Percentiles rank a stretch among this genome's conserved stretches.
These are phyloP conservation scores for Chenopodium album DNA, from an alignment of 148 eudicot species.

Conservation along the genomic window DNA sequence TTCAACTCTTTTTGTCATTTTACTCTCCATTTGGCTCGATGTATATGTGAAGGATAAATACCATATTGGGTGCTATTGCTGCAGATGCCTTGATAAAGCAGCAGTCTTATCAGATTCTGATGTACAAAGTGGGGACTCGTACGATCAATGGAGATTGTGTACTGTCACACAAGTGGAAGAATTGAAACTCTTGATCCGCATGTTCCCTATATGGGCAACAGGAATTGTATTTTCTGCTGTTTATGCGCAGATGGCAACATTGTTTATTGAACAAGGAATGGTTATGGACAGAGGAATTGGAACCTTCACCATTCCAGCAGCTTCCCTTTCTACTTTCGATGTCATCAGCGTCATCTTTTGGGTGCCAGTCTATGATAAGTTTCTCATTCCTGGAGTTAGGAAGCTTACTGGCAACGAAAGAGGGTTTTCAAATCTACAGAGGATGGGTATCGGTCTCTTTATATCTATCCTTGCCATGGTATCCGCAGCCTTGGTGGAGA, in stretches of 20 bases:
- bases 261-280: conserved; percentile 59
- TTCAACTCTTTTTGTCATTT: conserved; percentile 1
- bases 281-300: conserved; percentile 44
- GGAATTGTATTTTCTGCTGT: conserved; percentile 57
- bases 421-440: conserved; percentile 67
- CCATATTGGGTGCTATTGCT: not conserved
- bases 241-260: conserved; percentile 58
- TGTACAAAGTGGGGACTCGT: conserved; percentile 6
- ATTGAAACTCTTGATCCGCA: conserved; percentile 53
- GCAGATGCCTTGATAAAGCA: conserved; percentile 71
- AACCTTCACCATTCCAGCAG: conserved; percentile 54
- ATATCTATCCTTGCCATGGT: conserved; percentile 68
- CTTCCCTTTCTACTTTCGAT: conserved; percentile 62
- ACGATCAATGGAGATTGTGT: conserved; percentile 55
- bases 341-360: conserved; percentile 62
- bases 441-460: conserved; percentile 75
- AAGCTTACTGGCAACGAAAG: conserved; percentile 52
- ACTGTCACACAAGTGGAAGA: conserved; percentile 75
- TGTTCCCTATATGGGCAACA: conserved; percentile 70
- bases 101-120: conserved; percentile 36
- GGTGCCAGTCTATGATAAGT: conserved; percentile 62
- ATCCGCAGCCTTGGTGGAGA: conserved; percentile 58
- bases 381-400: conserved; percentile 53
- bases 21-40: not conserved
- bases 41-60: not conserved